Percentiles rank a stretch among this genome's conserved stretches.
phyloP scores from a whole-genome alignment of 257 asterid species.

The Primulina eburnea region DNA sequence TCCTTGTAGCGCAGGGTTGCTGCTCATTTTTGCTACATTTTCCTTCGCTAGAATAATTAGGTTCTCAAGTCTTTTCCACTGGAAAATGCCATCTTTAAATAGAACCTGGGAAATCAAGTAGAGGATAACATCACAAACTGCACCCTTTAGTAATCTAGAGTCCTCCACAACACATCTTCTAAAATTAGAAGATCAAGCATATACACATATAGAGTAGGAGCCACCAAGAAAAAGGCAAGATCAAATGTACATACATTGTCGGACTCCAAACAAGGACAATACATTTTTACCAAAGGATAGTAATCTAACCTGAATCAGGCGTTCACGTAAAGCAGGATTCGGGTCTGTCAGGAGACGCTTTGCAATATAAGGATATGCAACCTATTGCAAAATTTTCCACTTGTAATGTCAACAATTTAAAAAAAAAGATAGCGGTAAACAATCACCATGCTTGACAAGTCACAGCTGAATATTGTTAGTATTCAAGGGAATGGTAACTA shows the following conservation, averaged over 20 bases:
- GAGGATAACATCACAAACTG: conserved; percentile 16
- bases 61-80: conserved; percentile 98
- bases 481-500: not conserved
- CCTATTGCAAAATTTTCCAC: conserved; percentile 48
- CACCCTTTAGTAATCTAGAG: conserved; percentile 2
- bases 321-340: conserved; percentile 94
- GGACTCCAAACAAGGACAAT: not conserved
- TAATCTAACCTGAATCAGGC: conserved; percentile 81
- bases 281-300: not conserved
- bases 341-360: conserved; percentile 99
- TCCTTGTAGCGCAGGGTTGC: conserved; percentile 83
- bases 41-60: conserved; percentile 93
- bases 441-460: conserved; percentile 20
- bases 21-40: conserved; percentile 86
- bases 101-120: conserved; percentile 61
- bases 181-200: not conserved
- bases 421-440: conserved; percentile 16
- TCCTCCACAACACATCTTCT: not conserved
- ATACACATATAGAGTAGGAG: conserved; percentile 1
- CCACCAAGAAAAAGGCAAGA: conserved; percentile 2
- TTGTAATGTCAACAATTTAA: conserved; percentile 12
- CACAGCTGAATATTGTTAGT: not conserved
- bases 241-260: not conserved
- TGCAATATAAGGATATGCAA: conserved; percentile 99
- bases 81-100: conserved; percentile 96